Evolutionary conservation across 495 filamentous ascomycete species (phyloP).

Genomic region (Cercophora newfieldiana): DNA sequence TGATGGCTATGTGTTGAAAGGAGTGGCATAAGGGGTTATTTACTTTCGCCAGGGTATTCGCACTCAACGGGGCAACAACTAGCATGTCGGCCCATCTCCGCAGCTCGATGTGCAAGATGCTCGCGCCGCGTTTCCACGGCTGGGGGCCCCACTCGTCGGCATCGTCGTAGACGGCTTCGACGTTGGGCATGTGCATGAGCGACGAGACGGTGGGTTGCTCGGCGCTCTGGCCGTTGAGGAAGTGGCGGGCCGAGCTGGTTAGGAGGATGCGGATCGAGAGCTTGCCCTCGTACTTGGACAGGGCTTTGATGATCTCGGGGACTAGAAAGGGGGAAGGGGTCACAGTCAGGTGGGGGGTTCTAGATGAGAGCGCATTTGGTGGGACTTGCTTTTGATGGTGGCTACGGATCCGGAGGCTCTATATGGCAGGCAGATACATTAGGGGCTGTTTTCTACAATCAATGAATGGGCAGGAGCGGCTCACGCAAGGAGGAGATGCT

Average conservation of each 20-base stretch:
- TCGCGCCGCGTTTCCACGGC: conserved; percentile 67
- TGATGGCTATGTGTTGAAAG: neutral
- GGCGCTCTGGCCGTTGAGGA: conserved; percentile 64
- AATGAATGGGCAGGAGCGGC: conserved; percentile 66
- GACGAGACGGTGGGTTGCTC: conserved; percentile 66
- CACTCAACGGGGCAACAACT: conserved; percentile 66
- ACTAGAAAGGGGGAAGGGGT: conserved; percentile 37
- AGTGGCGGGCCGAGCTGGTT: conserved; percentile 67
- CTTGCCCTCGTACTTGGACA: conserved; percentile 52
- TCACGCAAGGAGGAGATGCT: conserved; percentile 76
- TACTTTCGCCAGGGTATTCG: conserved; percentile 82
- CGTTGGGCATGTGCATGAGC: conserved; percentile 51
- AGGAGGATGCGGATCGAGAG: conserved; percentile 80
- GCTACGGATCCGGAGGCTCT: conserved; percentile 61
- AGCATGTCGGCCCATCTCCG: conserved; percentile 65
- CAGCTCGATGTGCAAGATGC: conserved; percentile 84
- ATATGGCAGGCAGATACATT: conserved; percentile 29
- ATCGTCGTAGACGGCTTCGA: conserved; percentile 74
- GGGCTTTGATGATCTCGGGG: conserved; percentile 63
- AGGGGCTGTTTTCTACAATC: conserved; percentile 43
- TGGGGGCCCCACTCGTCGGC: conserved; percentile 73
- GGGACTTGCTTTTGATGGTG: conserved; percentile 67
- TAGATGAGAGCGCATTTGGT: no score
- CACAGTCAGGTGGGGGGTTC: neutral
- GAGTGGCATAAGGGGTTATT: neutral